These are phyloP conservation scores for Diaporthe citri DNA, from an alignment of 2,329 filamentous ascomycete species.

Conservation along the genomic window DNA sequence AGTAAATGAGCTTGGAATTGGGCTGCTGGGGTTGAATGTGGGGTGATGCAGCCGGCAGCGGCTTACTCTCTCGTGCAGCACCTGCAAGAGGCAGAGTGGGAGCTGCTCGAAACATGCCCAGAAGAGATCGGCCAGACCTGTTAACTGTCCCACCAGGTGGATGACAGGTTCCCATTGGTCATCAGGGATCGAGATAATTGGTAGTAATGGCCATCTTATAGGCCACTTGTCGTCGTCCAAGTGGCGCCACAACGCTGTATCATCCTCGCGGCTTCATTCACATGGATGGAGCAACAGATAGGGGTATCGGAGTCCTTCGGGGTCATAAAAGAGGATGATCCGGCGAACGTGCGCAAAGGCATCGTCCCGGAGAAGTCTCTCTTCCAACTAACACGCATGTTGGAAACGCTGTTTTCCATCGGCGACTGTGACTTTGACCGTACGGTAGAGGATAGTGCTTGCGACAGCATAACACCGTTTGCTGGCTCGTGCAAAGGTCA, in stretches of 20 bases:
- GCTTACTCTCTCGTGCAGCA: constrained; percentile 20
- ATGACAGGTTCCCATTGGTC: constrained; percentile 30
- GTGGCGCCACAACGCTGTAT: neutral
- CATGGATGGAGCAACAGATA: constrained; percentile 25
- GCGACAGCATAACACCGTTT: constrained; percentile 19
- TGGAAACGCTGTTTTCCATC: neutral
- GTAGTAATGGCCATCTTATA: neutral
- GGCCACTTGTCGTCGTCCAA: constrained; percentile 1
- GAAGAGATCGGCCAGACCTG: constrained; percentile 31
- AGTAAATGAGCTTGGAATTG: neutral
- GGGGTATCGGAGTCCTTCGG: neutral
- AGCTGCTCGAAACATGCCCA: constrained; percentile 24
- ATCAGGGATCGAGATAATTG: neutral
- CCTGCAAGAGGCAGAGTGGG: constrained; percentile 30
- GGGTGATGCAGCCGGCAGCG: constrained; percentile 35
- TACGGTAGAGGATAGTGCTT: constrained; percentile 14
- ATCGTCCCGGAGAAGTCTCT: constrained; percentile 1
- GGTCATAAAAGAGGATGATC: constrained; percentile 15
- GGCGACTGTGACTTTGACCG: constrained; percentile 17
- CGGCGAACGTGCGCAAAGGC: constrained; percentile 25
- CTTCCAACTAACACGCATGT: neutral
- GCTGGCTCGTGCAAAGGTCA: constrained; percentile 19
- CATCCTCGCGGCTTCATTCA: constrained; percentile 19
- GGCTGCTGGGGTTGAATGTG: constrained; percentile 6
- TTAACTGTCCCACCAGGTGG: constrained; percentile 6